Conservation (phyloP, 2,329 filamentous ascomycete genomes). For the Monilinia aucupariae region DNA sequence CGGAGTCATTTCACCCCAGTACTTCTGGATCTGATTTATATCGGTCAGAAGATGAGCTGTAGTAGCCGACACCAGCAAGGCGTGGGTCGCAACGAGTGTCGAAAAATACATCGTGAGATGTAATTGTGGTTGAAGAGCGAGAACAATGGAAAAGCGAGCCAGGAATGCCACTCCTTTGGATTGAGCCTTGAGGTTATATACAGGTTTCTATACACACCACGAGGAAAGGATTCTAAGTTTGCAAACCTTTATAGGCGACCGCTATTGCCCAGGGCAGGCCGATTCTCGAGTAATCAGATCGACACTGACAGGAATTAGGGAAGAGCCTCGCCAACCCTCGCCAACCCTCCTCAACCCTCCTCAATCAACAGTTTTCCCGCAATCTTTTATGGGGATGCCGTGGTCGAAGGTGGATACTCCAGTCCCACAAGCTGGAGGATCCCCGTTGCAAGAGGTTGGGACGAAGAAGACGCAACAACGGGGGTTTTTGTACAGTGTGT, state of each 20-base stretch:
- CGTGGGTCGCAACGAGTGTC: slow-evolving; percentile 3
- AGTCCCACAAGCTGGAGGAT: background rate
- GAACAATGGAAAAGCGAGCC: background rate
- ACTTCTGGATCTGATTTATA: slow-evolving; percentile 31
- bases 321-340: background rate
- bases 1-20: slow-evolving; percentile 44
- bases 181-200: background rate
- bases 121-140: background rate
- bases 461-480: background rate
- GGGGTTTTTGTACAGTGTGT: no score
- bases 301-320: background rate
- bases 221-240: background rate
- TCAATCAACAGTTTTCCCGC: background rate
- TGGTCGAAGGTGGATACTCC: background rate
- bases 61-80: slow-evolving; percentile 1
- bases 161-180: background rate
- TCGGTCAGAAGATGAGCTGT: slow-evolving; percentile 30
- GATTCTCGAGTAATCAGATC: no score
- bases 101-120: slow-evolving; percentile 6
- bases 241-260: background rate
- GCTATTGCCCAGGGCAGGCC: background rate
- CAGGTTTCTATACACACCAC: background rate
- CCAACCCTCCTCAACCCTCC: background rate
- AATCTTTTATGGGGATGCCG: slow-evolving; percentile 1
- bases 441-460: background rate